Percentiles rank a stretch among this genome's conserved stretches.
Conservation (phyloP, 2,329 filamentous ascomycete genomes). For the Venturia carpophila region DNA sequence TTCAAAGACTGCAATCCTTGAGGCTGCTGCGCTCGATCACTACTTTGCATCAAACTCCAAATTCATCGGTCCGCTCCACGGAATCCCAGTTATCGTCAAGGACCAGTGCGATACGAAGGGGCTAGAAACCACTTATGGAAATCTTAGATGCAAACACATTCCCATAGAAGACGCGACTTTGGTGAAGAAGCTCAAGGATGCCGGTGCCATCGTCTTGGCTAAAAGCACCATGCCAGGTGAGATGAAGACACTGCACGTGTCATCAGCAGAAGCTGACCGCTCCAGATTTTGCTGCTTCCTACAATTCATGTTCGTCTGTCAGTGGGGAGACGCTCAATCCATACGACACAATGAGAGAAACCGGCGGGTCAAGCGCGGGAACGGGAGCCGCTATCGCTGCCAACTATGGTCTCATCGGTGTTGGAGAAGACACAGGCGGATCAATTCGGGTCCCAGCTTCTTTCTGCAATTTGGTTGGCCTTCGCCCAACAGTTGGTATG, state of each 20-base stretch:
- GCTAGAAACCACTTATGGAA: slow-evolving; percentile 11
- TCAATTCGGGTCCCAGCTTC: slow-evolving; percentile 24
- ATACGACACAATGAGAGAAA: slow-evolving; percentile 23
- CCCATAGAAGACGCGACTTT: slow-evolving; percentile 15
- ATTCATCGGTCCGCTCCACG: slow-evolving; percentile 14
- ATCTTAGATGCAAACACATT: slow-evolving; percentile 14
- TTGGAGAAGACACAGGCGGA: slow-evolving; percentile 25
- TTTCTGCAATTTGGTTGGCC: slow-evolving; percentile 25
- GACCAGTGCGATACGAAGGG: slow-evolving; percentile 16
- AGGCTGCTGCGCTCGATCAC: slow-evolving; percentile 14
- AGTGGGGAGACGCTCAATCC: slow-evolving; percentile 21
- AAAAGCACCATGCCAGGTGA: slow-evolving; percentile 17
- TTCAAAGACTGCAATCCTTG: slow-evolving; percentile 1
- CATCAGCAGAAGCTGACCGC: background rate
- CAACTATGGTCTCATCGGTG: slow-evolving; percentile 22
- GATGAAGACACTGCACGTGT: background rate
- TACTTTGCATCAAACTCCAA: background rate
- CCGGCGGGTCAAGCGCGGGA: slow-evolving; percentile 25
- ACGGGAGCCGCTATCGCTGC: slow-evolving; percentile 26
- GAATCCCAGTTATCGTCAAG: slow-evolving; percentile 14
- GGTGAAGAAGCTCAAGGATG: slow-evolving; percentile 16
- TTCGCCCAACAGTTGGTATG: slow-evolving; percentile 25
- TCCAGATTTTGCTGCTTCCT: slow-evolving; percentile 16
- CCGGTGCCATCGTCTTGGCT: slow-evolving; percentile 15
- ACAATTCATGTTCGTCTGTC: slow-evolving; percentile 13